Percentiles rank a stretch among this genome's conserved stretches.
Conservation (phyloP, 139 green algal species). For the Mychonastes homosphaera region DNA sequence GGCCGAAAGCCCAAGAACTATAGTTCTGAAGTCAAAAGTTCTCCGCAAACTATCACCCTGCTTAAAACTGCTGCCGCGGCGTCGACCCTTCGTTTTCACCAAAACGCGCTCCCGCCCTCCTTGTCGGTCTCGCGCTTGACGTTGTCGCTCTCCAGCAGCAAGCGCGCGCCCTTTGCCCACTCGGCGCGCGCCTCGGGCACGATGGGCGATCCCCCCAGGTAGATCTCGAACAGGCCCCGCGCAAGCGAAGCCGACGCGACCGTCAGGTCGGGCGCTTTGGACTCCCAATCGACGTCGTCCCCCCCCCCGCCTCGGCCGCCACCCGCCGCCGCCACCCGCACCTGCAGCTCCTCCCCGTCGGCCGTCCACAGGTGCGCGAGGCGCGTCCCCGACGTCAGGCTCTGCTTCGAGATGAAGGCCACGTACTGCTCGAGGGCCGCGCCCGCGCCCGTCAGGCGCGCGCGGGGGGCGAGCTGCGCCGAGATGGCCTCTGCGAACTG, state of each 20-base stretch:
- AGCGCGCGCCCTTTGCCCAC: conserved; percentile 43
- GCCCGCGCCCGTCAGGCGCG: conserved; percentile 49
- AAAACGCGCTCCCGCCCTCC: too few species aligned
- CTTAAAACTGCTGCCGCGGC: not conserved
- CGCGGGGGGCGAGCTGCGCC: conserved; percentile 49
- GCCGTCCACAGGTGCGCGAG: conserved; percentile 25
- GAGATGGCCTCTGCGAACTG: conserved; percentile 63
- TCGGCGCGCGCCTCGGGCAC: conserved; percentile 30
- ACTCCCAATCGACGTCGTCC: not conserved
- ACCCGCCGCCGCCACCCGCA: conserved; percentile 18
- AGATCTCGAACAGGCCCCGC: conserved; percentile 69
- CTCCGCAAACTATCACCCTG: not conserved
- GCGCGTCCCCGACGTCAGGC: conserved; percentile 30
- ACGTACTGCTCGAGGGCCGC: conserved; percentile 46
- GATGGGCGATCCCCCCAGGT: conserved; percentile 36
- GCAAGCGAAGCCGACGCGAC: conserved; percentile 47
- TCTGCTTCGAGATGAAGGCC: conserved; percentile 27
- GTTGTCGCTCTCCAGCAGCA: conserved; percentile 49
- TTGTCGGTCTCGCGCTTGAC: conserved; percentile 41
- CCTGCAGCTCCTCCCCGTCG: conserved; percentile 28
- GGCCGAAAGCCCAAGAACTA: not conserved
- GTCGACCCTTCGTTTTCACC: too few species aligned
- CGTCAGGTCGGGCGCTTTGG: conserved; percentile 27
- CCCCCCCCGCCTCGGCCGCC: not conserved
- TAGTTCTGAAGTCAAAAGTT: not conserved